Evolutionary conservation across 2,329 filamentous ascomycete species (phyloP).

Genomic region (Bretziella fagacearum): DNA sequence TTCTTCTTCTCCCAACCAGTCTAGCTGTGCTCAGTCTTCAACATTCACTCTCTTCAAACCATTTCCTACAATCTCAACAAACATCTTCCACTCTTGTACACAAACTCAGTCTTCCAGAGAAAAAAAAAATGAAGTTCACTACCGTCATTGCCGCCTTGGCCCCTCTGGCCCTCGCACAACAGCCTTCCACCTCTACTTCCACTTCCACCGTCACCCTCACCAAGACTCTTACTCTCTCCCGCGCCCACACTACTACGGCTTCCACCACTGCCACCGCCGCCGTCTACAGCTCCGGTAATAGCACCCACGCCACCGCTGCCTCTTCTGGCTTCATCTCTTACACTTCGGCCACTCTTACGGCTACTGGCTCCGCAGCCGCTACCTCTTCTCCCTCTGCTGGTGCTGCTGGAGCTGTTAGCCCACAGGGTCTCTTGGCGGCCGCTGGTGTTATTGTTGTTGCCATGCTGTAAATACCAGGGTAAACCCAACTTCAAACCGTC

Average conservation of each 20-base stretch:
- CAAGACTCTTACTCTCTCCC: slow-evolving; percentile 28
- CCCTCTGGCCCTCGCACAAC: slow-evolving; percentile 33
- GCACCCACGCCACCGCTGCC: slow-evolving; percentile 23
- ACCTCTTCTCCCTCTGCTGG: slow-evolving; percentile 22
- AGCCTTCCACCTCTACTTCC: slow-evolving; percentile 29
- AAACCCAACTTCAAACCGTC: slow-evolving; percentile 3
- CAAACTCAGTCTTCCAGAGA: slow-evolving; percentile 5
- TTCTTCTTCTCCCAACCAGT: too few species aligned
- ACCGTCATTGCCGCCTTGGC: slow-evolving; percentile 35
- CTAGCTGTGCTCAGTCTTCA: background rate
- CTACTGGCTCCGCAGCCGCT: slow-evolving; percentile 20
- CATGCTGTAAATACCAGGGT: slow-evolving; percentile 28
- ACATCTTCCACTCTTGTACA: background rate
- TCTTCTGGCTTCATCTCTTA: slow-evolving; percentile 18
- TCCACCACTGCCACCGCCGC: slow-evolving; percentile 22
- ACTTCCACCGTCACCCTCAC: slow-evolving; percentile 36
- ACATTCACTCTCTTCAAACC: background rate
- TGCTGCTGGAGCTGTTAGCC: slow-evolving; percentile 28
- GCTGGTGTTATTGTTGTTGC: slow-evolving; percentile 33
- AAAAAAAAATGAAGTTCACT: slow-evolving; percentile 26
- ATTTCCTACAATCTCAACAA: background rate
- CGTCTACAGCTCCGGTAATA: slow-evolving; percentile 18
- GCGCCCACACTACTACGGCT: slow-evolving; percentile 23
- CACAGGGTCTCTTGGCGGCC: slow-evolving; percentile 30
- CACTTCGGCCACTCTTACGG: slow-evolving; percentile 18